Base-by-base conservation (phyloP, 2,329 filamentous ascomycete species). In the Ciborinia camelliae region DNA sequence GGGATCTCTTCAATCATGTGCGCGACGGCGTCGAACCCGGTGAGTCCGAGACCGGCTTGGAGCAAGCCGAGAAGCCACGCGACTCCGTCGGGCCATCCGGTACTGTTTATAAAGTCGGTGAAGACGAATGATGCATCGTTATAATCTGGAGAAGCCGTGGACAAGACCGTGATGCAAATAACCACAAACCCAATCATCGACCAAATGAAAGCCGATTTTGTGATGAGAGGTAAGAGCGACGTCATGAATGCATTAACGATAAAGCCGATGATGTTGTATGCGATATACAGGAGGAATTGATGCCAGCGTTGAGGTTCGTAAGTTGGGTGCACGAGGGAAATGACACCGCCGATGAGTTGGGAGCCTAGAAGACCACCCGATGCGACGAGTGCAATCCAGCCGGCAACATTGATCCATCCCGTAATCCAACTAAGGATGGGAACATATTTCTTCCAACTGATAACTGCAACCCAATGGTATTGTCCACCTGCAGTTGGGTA, bases 391-490 rank as follows among this genome's bases (percentile, higher is more conserved):
- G 70, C 68, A 52, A 69, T 73, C 73, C 73, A 76, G 67, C 80
- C 80, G 18, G 75, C 77, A 6, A 79, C 73, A 76, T 81, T 80
- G 67, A 81, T 81, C 78, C 80, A 81, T 2, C 79, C 80, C 2
- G 78, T 80, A 4, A 79, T 72, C 69, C 79, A 81, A n/a, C 77
- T 78, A 10, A 80, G 66, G 4, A 77, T 73, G 15, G 79, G 75
- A 9, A 78, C 76, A 63, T 79, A 76, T 58, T 72, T 76, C 10
- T 76, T 78, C 15, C 82, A 83, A 9, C 82, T 81, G 9, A 86
- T 76, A 0, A 84, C 80, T 3, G 81, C 82, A n/a, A 84, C 82
- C 83, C 84, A 84, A 1, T 79, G 81, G 71, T 86, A 86, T 69
- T 85, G 82, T 5, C 84, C 81, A 35, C 83, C 81, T 9, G 82